A percentile compares a stretch with the other conserved stretches of the same genome.
Evolutionary conservation across 2,329 filamentous ascomycete genomes (phyloP).

Genomic region (Trichoderma hamatum): DNA sequence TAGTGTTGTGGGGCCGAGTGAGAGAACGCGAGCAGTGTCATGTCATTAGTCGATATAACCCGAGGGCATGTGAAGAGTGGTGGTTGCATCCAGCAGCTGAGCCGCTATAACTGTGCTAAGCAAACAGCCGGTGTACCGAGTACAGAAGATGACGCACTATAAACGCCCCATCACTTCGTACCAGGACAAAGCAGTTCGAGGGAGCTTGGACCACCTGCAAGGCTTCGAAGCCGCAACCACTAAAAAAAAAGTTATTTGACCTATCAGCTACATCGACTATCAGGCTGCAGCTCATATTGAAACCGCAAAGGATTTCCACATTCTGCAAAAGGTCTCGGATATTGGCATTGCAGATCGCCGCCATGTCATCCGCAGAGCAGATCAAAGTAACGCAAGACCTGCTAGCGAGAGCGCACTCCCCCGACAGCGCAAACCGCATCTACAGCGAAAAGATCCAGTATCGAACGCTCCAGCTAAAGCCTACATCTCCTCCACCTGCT

Average conservation of each 20-base stretch:
- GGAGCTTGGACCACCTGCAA: slow-evolving; percentile 33
- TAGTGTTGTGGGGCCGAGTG: slow-evolving; percentile 21
- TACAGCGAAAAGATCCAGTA: slow-evolving; percentile 82
- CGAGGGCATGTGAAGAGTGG: slow-evolving; percentile 25
- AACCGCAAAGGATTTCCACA: background rate
- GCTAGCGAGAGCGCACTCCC: slow-evolving; percentile 77
- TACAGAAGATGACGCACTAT: background rate
- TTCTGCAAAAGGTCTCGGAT: background rate
- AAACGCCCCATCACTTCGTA: background rate
- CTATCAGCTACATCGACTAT: background rate
- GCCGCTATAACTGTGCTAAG: background rate
- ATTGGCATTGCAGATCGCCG: background rate
- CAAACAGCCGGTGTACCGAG: background rate
- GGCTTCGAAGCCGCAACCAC: slow-evolving; percentile 8
- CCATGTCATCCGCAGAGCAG: slow-evolving; percentile 43
- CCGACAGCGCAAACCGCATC: slow-evolving; percentile 69
- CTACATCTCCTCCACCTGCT: slow-evolving; percentile 67
- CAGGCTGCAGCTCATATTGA: background rate
- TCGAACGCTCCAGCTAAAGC: slow-evolving; percentile 77
- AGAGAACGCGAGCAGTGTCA: background rate
- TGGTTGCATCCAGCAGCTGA: slow-evolving; percentile 13
- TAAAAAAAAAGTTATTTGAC: background rate
- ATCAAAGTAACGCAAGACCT: slow-evolving; percentile 60
- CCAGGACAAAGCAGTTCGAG: background rate
- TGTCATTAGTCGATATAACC: background rate